A percentile compares a stretch with the other conserved stretches of the same genome.
Evolutionary conservation across 169 alveolate genomes (phyloP).

Genomic region (Plasmodium relictum): DNA sequence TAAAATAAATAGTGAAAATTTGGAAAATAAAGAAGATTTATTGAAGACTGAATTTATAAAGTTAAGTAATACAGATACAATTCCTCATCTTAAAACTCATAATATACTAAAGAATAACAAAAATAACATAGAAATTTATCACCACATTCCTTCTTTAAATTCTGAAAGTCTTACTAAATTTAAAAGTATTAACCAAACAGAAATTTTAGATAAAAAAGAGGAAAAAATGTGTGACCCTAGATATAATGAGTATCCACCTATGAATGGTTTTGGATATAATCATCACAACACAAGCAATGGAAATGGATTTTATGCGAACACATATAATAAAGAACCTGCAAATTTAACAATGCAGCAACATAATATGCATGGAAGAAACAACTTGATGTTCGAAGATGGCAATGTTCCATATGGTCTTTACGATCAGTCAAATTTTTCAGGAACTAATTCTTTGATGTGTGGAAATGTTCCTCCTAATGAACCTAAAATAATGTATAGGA

Average conservation of each 20-base stretch:
- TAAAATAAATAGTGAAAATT: background rate
- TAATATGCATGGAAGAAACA: conserved; percentile 74
- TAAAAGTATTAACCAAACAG: background rate
- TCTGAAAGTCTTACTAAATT: background rate
- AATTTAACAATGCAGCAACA: conserved; percentile 70
- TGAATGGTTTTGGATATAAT: conserved; percentile 60
- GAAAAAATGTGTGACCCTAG: conserved; percentile 32
- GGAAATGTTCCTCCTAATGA: conserved; percentile 33
- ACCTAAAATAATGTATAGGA: conserved; percentile 52
- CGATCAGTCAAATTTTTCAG: conserved; percentile 68
- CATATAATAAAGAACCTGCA: conserved; percentile 42
- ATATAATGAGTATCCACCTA: conserved; percentile 60
- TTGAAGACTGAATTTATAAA: background rate
- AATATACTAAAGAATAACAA: conserved; percentile 42
- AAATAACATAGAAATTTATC: conserved; percentile 43
- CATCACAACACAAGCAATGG: conserved; percentile 26
- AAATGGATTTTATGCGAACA: conserved; percentile 64
- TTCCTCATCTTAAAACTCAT: conserved; percentile 16
- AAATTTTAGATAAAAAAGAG: background rate
- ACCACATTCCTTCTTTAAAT: conserved; percentile 31
- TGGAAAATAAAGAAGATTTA: conserved; percentile 8
- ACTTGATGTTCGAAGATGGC: conserved; percentile 65
- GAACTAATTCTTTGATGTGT: conserved; percentile 55
- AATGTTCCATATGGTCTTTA: conserved; percentile 69
- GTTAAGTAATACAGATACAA: background rate